Evolutionary conservation across 2,329 filamentous ascomycete species (phyloP).

Genomic region (Capronia coronata): DNA sequence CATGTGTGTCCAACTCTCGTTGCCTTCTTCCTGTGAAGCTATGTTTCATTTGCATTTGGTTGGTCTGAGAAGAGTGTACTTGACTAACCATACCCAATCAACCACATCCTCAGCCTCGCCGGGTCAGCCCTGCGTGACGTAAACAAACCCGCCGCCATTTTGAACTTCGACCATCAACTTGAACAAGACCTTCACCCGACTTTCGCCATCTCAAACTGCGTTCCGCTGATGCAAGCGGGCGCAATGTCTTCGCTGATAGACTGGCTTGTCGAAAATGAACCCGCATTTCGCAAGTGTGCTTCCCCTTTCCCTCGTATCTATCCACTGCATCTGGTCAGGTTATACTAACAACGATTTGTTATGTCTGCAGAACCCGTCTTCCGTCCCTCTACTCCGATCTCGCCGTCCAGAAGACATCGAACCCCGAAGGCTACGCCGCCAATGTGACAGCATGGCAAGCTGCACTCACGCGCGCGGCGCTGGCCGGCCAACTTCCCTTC

Average conservation of each 20-base stretch:
- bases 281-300: conserved; percentile 26
- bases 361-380: conserved; percentile 58
- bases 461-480: conserved; percentile 63
- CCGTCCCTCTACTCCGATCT: conserved; percentile 89
- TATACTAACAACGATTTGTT: background rate
- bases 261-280: conserved; percentile 28
- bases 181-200: background rate
- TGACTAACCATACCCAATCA: too few species aligned
- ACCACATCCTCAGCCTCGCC: background rate
- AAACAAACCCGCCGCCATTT: conserved; percentile 4
- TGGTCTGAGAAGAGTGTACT: too few species aligned
- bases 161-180: background rate
- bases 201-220: background rate
- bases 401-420: conserved; percentile 62
- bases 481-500: conserved; percentile 53
- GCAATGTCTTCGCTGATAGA: conserved; percentile 22
- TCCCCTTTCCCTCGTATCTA: background rate
- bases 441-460: conserved; percentile 74
- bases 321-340: background rate
- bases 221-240: background rate
- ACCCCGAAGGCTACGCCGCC: conserved; percentile 77
- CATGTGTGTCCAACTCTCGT: too few species aligned
- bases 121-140: conserved; percentile 6
- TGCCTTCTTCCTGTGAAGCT: too few species aligned
- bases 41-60: too few species aligned